A percentile compares a stretch with the other conserved stretches of the same genome.
phyloP scores from a whole-genome alignment of 2,329 filamentous ascomycete species.

The Zelopaecilomyces penicillatus region DNA sequence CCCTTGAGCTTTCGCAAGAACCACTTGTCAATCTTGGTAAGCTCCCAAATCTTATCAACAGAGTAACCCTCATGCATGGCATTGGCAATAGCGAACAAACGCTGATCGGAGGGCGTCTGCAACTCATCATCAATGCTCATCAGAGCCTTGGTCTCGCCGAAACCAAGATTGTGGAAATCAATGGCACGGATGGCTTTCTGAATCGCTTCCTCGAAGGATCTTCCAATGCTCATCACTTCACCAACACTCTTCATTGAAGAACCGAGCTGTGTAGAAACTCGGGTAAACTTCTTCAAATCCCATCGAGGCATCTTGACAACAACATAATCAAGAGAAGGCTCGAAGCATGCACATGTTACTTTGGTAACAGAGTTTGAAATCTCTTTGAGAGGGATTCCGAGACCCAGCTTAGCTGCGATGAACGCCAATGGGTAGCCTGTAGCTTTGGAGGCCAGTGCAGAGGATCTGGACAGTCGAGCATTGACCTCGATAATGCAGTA shows the following conservation, averaged over 20 bases:
- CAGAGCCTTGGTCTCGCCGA: conserved; percentile 81
- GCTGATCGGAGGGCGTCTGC: conserved; percentile 94
- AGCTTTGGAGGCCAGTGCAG: conserved; percentile 90
- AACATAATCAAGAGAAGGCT: conserved; percentile 94
- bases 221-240: conserved; percentile 96
- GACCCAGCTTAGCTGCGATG: conserved; percentile 90
- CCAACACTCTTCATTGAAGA: conserved; percentile 99
- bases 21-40: conserved; percentile 99
- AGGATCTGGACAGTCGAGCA: conserved; percentile 88
- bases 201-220: conserved; percentile 95
- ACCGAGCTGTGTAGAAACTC: conserved; percentile 89
- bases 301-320: conserved; percentile 98
- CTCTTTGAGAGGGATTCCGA: conserved; percentile 91
- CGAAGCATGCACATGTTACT: conserved; percentile 93
- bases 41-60: conserved; percentile 94
- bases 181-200: conserved; percentile 96
- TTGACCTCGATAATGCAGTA: conserved; percentile 99
- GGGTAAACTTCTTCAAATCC: conserved; percentile 98
- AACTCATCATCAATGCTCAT: conserved; percentile 96
- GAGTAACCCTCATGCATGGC: conserved; percentile 92
- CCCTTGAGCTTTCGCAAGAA: conserved; percentile 89
- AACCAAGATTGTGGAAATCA: conserved; percentile 91
- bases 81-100: conserved; percentile 94
- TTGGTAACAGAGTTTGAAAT: conserved; percentile 95
- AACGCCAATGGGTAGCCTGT: conserved; percentile 95